Evolutionary conservation across 805 yeast genomes (phyloP).

Genomic region (Hanseniaspora clermontiae): DNA sequence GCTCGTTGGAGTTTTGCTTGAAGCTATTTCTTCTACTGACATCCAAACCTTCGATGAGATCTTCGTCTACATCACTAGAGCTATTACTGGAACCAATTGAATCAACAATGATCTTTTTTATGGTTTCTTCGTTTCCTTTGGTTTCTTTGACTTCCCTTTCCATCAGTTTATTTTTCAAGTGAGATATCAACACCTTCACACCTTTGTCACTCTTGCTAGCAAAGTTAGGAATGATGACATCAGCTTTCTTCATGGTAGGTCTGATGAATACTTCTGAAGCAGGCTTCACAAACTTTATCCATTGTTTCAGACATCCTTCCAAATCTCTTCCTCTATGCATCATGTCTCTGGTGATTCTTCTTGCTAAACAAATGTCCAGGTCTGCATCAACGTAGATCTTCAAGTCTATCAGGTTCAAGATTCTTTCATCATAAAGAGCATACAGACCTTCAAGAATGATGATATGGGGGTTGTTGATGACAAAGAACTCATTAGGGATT

Average conservation of each 20-base stretch:
- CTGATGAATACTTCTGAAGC: slow-evolving; percentile 63
- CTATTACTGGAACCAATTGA: neutral
- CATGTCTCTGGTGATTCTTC: slow-evolving; percentile 79
- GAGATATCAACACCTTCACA: slow-evolving; percentile 63
- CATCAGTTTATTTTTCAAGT: slow-evolving; percentile 58
- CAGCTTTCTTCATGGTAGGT: slow-evolving; percentile 70
- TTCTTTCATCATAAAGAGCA: slow-evolving; percentile 57
- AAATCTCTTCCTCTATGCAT: slow-evolving; percentile 76
- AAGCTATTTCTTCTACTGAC: slow-evolving; percentile 17
- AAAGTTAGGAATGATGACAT: slow-evolving; percentile 83
- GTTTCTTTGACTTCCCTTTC: slow-evolving; percentile 39
- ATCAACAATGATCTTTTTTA: slow-evolving; percentile 3
- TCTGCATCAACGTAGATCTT: slow-evolving; percentile 91
- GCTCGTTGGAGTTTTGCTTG: neutral
- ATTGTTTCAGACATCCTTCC: slow-evolving; percentile 69
- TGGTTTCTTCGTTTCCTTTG: neutral
- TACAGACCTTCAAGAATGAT: slow-evolving; percentile 86
- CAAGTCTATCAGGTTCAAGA: slow-evolving; percentile 66
- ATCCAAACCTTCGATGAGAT: slow-evolving; percentile 14
- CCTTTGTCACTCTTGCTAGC: slow-evolving; percentile 64
- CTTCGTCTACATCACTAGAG: slow-evolving; percentile 4
- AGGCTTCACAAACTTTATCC: slow-evolving; percentile 88
- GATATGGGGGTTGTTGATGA: slow-evolving; percentile 88
- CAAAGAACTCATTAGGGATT: slow-evolving; percentile 50
- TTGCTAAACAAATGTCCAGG: slow-evolving; percentile 78